Percentiles rank a stretch among this genome's conserved stretches.
phyloP scores from a whole-genome alignment of 106 monocot genomes.

The Acorus gramineus region DNA sequence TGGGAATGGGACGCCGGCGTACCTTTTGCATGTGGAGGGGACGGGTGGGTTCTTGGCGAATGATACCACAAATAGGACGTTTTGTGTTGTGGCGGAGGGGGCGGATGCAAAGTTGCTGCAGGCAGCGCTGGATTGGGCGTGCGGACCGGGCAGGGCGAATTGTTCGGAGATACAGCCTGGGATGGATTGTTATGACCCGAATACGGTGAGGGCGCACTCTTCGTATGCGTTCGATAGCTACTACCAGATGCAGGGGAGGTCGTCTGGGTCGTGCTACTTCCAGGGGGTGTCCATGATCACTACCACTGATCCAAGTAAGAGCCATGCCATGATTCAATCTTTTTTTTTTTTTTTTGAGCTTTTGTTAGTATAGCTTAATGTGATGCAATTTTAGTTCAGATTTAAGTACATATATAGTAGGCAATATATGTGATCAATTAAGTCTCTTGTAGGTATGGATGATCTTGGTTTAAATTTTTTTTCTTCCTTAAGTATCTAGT shows the following conservation, averaged over 20 bases:
- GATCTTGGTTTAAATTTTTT: too few species aligned
- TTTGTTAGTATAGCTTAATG: background rate
- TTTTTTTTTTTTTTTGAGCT: background rate
- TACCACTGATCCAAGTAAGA: slow-evolving; percentile 93
- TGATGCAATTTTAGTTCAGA: background rate
- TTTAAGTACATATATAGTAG: too few species aligned
- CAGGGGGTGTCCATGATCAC: slow-evolving; percentile 91
- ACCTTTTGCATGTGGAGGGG: slow-evolving; percentile 41
- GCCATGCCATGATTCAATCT: too few species aligned
- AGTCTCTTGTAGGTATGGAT: too few species aligned
- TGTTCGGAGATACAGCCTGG: slow-evolving; percentile 87
- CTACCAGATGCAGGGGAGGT: slow-evolving; percentile 72
- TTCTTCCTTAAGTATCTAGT: too few species aligned
- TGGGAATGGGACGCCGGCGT: too few species aligned
- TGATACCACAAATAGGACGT: slow-evolving; percentile 71
- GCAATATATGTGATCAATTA: too few species aligned
- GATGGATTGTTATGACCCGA: slow-evolving; percentile 64
- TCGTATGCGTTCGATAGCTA: slow-evolving; percentile 91
- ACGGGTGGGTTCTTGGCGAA: slow-evolving; percentile 76
- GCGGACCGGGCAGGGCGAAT: slow-evolving; percentile 77
- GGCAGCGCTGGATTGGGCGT: slow-evolving; percentile 95
- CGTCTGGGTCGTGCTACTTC: slow-evolving; percentile 68
- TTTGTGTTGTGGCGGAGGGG: slow-evolving; percentile 62
- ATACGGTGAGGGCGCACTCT: slow-evolving; percentile 57
- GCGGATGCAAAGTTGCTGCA: slow-evolving; percentile 47